A percentile compares a stretch with the other conserved stretches of the same genome.
These are phyloP conservation scores for Malus fusca DNA, from an alignment of 306 rosid species.

Conservation along the genomic window DNA sequence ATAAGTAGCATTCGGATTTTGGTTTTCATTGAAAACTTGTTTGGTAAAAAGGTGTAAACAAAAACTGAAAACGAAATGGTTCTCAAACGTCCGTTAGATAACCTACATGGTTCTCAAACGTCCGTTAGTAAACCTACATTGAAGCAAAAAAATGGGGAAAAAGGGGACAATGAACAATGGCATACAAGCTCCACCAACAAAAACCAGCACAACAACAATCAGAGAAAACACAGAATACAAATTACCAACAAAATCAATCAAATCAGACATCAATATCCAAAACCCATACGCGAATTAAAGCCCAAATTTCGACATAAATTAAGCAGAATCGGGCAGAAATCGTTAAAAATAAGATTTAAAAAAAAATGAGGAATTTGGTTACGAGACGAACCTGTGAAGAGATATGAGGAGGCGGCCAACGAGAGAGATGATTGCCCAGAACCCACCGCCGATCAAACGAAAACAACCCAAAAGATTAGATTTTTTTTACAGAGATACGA, in stretches of 20 bases:
- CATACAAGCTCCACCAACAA: neutral
- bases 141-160: no score
- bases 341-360: neutral
- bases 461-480: neutral
- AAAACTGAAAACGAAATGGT: no score
- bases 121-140: neutral
- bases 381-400: neutral
- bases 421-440: neutral
- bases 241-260: neutral
- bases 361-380: neutral
- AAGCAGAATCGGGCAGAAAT: neutral
- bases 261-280: neutral
- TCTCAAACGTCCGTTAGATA: neutral
- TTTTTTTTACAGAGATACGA: neutral
- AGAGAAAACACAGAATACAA: neutral
- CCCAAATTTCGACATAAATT: neutral
- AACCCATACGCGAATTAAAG: neutral
- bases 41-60: no score
- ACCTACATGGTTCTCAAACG: neutral
- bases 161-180: neutral
- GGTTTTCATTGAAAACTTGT: no score
- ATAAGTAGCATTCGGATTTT: no score
- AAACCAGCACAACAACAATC: neutral
- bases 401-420: neutral
- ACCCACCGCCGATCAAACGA: slow-evolving; percentile 2